Conservation (phyloP, 129 eudicot genomes). For the Centaurea solstitialis region DNA sequence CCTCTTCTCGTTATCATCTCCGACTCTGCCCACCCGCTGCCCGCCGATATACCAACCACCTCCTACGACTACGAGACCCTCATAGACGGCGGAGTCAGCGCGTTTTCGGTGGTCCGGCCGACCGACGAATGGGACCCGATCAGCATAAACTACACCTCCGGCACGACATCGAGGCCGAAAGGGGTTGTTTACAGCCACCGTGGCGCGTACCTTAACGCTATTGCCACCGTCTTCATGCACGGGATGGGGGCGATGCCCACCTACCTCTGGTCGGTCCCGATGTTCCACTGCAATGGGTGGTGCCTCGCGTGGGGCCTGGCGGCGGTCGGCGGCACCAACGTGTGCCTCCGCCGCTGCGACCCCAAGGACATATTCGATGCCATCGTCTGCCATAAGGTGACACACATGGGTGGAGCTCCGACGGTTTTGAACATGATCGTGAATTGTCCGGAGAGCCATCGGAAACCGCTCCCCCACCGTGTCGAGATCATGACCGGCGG, state of each 20-base stretch:
- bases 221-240: conserved; percentile 66
- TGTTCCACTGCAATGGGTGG: conserved; percentile 99
- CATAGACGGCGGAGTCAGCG: conserved; percentile 29
- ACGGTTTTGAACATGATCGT: conserved; percentile 87
- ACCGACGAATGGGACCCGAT: conserved; percentile 75
- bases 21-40: conserved; percentile 19
- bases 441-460: conserved; percentile 46
- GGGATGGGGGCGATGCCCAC: conserved; percentile 66
- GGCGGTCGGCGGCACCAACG: conserved; percentile 77
- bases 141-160: conserved; percentile 82
- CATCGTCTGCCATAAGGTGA: conserved; percentile 57
- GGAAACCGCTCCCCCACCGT: conserved; percentile 63
- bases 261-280: conserved; percentile 89
- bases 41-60: conserved; percentile 1
- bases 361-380: conserved; percentile 63
- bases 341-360: conserved; percentile 66
- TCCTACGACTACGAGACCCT: conserved; percentile 36
- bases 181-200: conserved; percentile 90
- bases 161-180: conserved; percentile 94
- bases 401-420: conserved; percentile 92
- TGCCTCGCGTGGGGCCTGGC: conserved; percentile 90
- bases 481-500: conserved; percentile 72
- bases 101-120: conserved; percentile 52
- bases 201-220: conserved; percentile 78
- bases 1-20: conserved; percentile 57